These are phyloP conservation scores for Leccinum subtestaceum DNA, from an alignment of 768 basidiomycete genomes.

Conservation along the genomic window DNA sequence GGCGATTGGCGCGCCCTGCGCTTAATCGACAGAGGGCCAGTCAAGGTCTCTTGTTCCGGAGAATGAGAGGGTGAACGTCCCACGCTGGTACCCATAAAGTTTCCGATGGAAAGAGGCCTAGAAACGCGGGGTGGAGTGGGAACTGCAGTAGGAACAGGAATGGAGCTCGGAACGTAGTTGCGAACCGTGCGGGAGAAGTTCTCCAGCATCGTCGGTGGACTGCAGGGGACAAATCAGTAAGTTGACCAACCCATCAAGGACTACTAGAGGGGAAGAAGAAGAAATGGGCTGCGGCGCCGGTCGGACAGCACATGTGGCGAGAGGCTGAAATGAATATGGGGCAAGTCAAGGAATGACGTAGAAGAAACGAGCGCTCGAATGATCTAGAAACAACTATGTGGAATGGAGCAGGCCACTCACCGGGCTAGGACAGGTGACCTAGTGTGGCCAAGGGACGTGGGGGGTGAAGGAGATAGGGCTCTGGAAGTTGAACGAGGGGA, in stretches of 20 bases:
- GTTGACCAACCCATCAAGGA: neutral
- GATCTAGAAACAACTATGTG: constrained; percentile 1
- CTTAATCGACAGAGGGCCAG: constrained; percentile 10
- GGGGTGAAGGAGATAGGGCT: constrained; percentile 15
- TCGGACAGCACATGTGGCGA: constrained; percentile 21
- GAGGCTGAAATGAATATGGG: constrained; percentile 15
- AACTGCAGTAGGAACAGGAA: constrained; percentile 45
- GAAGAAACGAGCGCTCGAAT: neutral
- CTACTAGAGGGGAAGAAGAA: neutral
- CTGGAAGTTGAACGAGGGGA: constrained; percentile 11
- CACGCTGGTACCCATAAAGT: constrained; percentile 34
- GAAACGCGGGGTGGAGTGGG: constrained; percentile 52
- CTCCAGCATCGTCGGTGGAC: constrained; percentile 51
- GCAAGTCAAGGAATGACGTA: constrained; percentile 11
- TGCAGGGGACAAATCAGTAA: constrained; percentile 24
- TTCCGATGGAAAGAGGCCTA: constrained; percentile 47
- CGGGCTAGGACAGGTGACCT: constrained; percentile 32
- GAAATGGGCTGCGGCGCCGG: neutral
- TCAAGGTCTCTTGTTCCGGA: constrained; percentile 10
- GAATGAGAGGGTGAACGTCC: constrained; percentile 13
- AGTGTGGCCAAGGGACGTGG: constrained; percentile 22
- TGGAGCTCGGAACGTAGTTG: constrained; percentile 51
- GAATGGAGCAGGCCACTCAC: constrained; percentile 19
- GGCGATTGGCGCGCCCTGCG: constrained; percentile 9
- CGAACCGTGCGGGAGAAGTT: constrained; percentile 52